phyloP scores from a whole-genome alignment of 2,329 filamentous ascomycete genomes.

The Xylaria sp. region DNA sequence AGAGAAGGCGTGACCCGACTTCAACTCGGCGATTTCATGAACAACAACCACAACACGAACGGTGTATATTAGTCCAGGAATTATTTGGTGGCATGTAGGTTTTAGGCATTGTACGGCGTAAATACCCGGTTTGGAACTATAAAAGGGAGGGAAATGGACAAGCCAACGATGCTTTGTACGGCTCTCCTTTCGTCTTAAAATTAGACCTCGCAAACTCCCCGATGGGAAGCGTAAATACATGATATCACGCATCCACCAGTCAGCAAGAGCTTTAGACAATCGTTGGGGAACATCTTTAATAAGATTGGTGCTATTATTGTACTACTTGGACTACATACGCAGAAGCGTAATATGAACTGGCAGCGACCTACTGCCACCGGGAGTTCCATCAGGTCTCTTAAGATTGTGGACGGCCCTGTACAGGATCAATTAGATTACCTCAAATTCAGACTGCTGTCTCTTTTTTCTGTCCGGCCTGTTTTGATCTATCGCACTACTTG shows the following conservation, averaged over 20 bases:
- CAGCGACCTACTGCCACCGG: background rate
- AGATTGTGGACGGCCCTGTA: background rate
- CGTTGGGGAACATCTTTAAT: background rate
- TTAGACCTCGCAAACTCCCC: background rate
- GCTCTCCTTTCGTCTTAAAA: background rate
- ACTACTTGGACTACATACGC: background rate
- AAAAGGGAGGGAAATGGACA: constrained; percentile 8
- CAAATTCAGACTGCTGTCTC: background rate
- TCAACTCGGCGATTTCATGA: constrained; percentile 61
- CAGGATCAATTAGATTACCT: background rate
- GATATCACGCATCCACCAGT: background rate
- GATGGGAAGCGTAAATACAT: background rate
- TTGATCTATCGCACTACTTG: background rate
- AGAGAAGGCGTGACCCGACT: constrained; percentile 70
- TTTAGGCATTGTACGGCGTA: constrained; percentile 36
- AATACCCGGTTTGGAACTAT: constrained; percentile 43
- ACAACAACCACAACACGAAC: constrained; percentile 44
- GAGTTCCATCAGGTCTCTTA: background rate
- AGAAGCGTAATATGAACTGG: background rate
- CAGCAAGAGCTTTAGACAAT: background rate
- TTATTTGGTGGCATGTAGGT: constrained; percentile 24
- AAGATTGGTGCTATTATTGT: background rate
- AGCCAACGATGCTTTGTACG: background rate
- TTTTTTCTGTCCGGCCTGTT: background rate
- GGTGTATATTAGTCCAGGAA: constrained; percentile 45